Conservation (phyloP, 768 basidiomycete species). For the Hortiboletus campestris region DNA sequence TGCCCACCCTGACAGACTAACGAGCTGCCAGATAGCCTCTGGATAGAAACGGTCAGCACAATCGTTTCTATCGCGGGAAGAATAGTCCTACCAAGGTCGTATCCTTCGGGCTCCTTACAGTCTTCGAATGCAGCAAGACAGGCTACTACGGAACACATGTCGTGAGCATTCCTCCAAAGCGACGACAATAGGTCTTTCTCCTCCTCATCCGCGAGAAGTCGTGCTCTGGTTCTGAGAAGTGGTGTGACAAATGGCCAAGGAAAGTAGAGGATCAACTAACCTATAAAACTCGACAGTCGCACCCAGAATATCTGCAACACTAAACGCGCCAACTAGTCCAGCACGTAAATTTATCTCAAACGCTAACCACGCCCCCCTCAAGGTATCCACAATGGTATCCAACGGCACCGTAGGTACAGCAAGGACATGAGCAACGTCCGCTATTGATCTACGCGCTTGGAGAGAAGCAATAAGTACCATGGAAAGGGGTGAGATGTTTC, state of each 20-base stretch:
- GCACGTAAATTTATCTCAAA: slow-evolving; percentile 44
- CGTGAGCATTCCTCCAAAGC: slow-evolving; percentile 62
- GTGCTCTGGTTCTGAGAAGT: slow-evolving; percentile 33
- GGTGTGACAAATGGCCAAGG: slow-evolving; percentile 4
- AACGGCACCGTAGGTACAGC: slow-evolving; percentile 41
- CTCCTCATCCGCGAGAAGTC: slow-evolving; percentile 23
- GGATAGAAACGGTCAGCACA: neutral
- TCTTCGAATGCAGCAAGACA: slow-evolving; percentile 65
- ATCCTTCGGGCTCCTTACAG: slow-evolving; percentile 57
- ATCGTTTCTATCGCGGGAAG: neutral
- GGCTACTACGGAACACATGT: slow-evolving; percentile 62
- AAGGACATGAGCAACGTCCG: slow-evolving; percentile 60
- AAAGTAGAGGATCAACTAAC: slow-evolving; percentile 15
- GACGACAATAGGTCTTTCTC: slow-evolving; percentile 42
- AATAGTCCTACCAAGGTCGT: slow-evolving; percentile 56
- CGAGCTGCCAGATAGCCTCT: slow-evolving; percentile 77
- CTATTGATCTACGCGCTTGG: slow-evolving; percentile 48
- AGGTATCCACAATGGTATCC: slow-evolving; percentile 42
- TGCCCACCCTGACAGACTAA: slow-evolving; percentile 60
- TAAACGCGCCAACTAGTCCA: slow-evolving; percentile 40
- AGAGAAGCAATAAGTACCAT: slow-evolving; percentile 40
- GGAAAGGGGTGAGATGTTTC: slow-evolving; percentile 18
- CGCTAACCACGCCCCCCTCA: slow-evolving; percentile 46
- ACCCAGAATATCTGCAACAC: slow-evolving; percentile 48
- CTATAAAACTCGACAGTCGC: slow-evolving; percentile 40